Percentiles rank a stretch among this genome's conserved stretches.
Evolutionary conservation across 1,284 basidiomycete genomes (phyloP).

Genomic region (Trichosporon sp.): DNA sequence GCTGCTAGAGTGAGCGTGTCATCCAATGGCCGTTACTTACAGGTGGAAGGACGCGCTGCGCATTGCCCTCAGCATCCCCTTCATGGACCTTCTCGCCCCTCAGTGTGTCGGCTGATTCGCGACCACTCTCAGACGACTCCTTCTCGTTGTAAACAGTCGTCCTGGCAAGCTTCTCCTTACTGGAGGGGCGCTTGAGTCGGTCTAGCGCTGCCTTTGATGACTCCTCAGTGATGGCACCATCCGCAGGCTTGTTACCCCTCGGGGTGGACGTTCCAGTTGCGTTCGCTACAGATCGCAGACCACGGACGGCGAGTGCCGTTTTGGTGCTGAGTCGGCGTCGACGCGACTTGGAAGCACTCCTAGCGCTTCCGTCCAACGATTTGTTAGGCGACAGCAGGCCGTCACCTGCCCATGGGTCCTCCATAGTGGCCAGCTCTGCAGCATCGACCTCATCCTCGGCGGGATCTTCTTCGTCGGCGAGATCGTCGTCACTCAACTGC

Average conservation of each 20-base stretch:
- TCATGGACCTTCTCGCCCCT: slow-evolving; percentile 21
- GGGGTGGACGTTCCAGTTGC: slow-evolving; percentile 25
- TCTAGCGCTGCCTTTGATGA: not conserved
- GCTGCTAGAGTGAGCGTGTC: not conserved
- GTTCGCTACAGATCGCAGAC: slow-evolving; percentile 28
- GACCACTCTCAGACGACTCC: slow-evolving; percentile 33
- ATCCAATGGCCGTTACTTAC: not conserved
- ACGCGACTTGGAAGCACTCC: slow-evolving; percentile 19
- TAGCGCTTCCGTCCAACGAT: not conserved
- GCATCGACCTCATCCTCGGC: slow-evolving; percentile 21
- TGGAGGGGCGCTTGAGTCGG: not conserved
- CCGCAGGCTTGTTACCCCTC: slow-evolving; percentile 8
- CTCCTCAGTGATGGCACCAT: not conserved
- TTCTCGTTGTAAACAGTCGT: slow-evolving; percentile 17
- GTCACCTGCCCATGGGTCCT: not conserved
- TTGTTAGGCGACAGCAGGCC: not conserved
- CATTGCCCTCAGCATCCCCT: not conserved
- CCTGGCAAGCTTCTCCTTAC: slow-evolving; percentile 1
- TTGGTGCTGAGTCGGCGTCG: slow-evolving; percentile 34
- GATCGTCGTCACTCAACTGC: slow-evolving; percentile 38
- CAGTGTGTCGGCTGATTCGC: slow-evolving; percentile 39
- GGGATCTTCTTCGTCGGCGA: slow-evolving; percentile 33
- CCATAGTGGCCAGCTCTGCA: slow-evolving; percentile 6
- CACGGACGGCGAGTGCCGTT: slow-evolving; percentile 31
- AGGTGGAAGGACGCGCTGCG: slow-evolving; percentile 1